These are phyloP conservation scores for Dactylella cylindrospora DNA, from an alignment of 2,329 filamentous ascomycete genomes.

Conservation along the genomic window DNA sequence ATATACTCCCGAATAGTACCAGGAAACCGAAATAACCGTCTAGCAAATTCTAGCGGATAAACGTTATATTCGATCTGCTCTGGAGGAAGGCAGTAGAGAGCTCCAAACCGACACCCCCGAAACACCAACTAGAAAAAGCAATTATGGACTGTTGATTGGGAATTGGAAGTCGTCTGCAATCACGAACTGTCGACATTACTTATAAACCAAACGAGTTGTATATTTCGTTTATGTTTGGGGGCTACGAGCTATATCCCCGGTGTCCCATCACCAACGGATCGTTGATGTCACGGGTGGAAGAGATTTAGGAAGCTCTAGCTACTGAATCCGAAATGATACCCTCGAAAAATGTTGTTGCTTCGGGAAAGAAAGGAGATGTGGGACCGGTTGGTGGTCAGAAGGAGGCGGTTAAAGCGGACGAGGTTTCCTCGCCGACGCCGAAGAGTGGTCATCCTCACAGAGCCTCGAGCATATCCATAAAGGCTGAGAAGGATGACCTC, in stretches of 20 bases:
- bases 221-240: slow-evolving; percentile 35
- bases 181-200: background rate
- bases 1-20: no score
- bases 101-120: no score
- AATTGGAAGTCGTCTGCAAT: background rate
- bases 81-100: no score
- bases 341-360: slow-evolving; percentile 22
- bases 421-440: slow-evolving; percentile 22
- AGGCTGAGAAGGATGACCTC: slow-evolving; percentile 88
- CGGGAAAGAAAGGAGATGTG: slow-evolving; percentile 31
- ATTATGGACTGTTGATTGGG: slow-evolving; percentile 30
- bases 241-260: slow-evolving; percentile 5
- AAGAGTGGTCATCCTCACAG: slow-evolving; percentile 49
- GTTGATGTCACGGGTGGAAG: slow-evolving; percentile 41
- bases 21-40: no score
- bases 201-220: background rate
- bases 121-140: no score
- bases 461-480: slow-evolving; percentile 81
- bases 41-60: no score
- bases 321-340: slow-evolving; percentile 29
- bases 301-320: slow-evolving; percentile 28
- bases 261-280: slow-evolving; percentile 38
- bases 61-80: no score
- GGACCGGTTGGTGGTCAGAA: slow-evolving; percentile 25
- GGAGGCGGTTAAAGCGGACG: slow-evolving; percentile 21